Evolutionary conservation across 2,329 filamentous ascomycete genomes (phyloP), one percentile per base, ranked within the genome.

Genomic region (Cryphonectria parasitica): DNA sequence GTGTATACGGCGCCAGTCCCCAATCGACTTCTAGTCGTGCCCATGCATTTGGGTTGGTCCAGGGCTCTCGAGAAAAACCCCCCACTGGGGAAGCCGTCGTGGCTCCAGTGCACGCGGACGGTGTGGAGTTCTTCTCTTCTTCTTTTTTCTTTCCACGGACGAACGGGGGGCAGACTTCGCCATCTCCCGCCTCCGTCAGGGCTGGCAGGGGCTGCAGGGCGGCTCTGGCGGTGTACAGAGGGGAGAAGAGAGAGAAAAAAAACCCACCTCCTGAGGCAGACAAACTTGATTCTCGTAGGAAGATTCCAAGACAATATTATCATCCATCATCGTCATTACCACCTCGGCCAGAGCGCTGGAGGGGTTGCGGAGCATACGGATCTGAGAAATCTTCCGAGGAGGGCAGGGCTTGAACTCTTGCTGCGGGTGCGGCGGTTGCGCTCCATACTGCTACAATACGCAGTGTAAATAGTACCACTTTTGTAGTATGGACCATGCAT

Each of bases 61-160:
- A 49, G 6, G 69, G 69, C 34, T 52, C n/a, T 31, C 22, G 62
- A 15, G 25, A 43, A 39, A 39, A n/a, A 19, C 7, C 52, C 11
- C 7, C 52, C 13, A 7, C 34, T 52, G 43, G 34, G 25, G 22
- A 49, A 49, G 45, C 45, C n/a, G n/a, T 36, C 66, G 64, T 71
- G 70, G 70, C 70, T 64, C 70, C 70, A 71, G 19, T 71, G 49
- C 67, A 49, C 58, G 61, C 58, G 34, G 64, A 60, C 34, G 41
- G 15, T 34, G 64, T 67, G 67, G 67, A 28, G 56, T 65, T 54
- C 6, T 49, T 10, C 10, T 49, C 22, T n/a, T 49, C 22, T n/a
- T 34, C 11, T 8, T 49, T 49, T 49, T 22, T 22, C 45, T 10
- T n/a, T 19, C 45, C 45, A 49, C 45, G 11, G 45, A n/a, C 45